A percentile compares a stretch with the other conserved stretches of the same genome.
Conservation (phyloP, 352 stramenopile genomes). For the Phytophthora vignae region DNA sequence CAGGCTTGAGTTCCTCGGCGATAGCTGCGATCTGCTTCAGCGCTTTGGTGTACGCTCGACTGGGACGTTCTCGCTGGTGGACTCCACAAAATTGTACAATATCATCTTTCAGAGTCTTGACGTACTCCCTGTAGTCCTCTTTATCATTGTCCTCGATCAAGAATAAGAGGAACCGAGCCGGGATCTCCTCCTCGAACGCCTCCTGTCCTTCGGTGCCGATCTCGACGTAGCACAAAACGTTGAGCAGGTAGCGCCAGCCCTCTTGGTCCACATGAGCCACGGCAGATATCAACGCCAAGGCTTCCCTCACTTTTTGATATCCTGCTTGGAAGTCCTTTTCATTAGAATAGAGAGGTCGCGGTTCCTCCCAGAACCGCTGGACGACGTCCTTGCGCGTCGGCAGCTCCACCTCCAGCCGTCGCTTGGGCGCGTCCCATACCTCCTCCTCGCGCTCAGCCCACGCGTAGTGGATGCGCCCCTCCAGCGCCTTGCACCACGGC, state of each 20-base stretch:
- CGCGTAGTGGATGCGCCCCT: constrained; percentile 11
- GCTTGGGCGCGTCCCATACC: constrained; percentile 22
- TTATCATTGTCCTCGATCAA: constrained; percentile 10
- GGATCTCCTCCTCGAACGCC: constrained; percentile 25
- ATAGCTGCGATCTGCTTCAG: constrained; percentile 17
- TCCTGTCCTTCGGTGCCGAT: constrained; percentile 23
- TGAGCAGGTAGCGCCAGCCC: constrained; percentile 38
- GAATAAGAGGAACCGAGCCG: constrained; percentile 8
- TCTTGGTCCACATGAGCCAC: constrained; percentile 31
- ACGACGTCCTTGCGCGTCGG: constrained; percentile 11
- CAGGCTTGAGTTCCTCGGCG: neutral
- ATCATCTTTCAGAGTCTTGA: constrained; percentile 20
- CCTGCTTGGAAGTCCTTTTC: constrained; percentile 6
- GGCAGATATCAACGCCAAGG: constrained; percentile 37
- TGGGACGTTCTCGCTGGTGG: constrained; percentile 12
- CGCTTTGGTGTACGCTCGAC: constrained; percentile 5
- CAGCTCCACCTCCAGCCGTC: constrained; percentile 24
- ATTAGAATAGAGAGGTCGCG: constrained; percentile 17
- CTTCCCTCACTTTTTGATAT: constrained; percentile 27
- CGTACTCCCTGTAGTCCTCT: constrained; percentile 3
- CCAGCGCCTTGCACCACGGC: constrained; percentile 25
- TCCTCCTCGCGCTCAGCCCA: constrained; percentile 19
- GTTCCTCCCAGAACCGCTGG: constrained; percentile 1
- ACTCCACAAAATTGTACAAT: constrained; percentile 17
- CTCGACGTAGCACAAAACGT: constrained; percentile 31